Base-by-base conservation (phyloP, 495 filamentous ascomycete genomes). In the Poronia punctata region DNA sequence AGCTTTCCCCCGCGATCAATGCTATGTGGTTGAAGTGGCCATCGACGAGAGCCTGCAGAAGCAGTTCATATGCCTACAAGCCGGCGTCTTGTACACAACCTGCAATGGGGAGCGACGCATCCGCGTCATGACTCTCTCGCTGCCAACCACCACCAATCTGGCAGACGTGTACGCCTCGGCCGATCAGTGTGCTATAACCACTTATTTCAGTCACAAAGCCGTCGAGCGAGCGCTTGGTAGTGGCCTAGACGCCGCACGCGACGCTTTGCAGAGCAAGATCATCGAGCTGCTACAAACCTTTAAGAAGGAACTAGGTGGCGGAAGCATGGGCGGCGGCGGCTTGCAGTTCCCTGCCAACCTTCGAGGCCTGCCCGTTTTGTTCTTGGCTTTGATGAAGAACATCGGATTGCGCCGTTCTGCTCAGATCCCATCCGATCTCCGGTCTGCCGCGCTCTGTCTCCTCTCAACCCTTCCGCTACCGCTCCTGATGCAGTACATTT, bases 1-100 rank as follows among this genome's bases (percentile, higher is more conserved):
- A 1, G 92, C 93, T 4, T 96, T 98, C 71, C 92, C 92, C 14
- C 79, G 92, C 56, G 92, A 98, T 56, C 92, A 98, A 56, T 84
- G 83, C 32, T 98, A 97, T 57, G 92, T 97, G n/a, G 92, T 98
- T 24, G 92, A 98, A 57, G 93, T 98, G 38, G 90, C 92, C 6
- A 96, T 98, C 46, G 92, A 98, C 60, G 92, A 98, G 66, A 86
- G 79, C 24, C 68, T 98, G 41, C 80, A 80, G n/a, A 95, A 94
- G 64, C 83, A 83, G n/a, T 80, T 90, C 41, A 83, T 95, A 15
- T 96, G 88, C 65, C 66, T 98, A 71, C 92, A 98, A 59, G 83
- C 88, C n/a, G 93, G 90, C 28, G 88, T 98, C 9, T 77, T 98
- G 24, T 93, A 97, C 62, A 98, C 92, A 21, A 97, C 88, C 6